Base-by-base conservation (phyloP, 257 asterid genomes). In the Perilla frutescens region DNA sequence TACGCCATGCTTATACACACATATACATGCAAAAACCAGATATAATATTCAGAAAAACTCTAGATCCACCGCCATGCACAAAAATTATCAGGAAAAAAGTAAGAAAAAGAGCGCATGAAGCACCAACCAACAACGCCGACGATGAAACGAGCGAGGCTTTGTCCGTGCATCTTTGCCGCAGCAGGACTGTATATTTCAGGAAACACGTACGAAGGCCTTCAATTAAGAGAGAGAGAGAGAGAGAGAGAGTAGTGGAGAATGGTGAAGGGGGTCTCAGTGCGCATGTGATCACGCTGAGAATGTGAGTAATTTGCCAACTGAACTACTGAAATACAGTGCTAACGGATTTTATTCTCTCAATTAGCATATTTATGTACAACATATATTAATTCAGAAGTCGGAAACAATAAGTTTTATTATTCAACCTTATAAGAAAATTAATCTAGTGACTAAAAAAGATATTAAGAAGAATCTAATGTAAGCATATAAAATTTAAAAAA, bases 61-160 rank as follows among this genome's bases (percentile, higher is more conserved):
- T 37, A 41, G 68, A 8, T 0, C 36, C 51, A 7, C 34, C 36
- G 4, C 8, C 51, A 43, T 40, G 68, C 68, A 15, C 53, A 41
- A 41, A 62, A 43, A n/a, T 0, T n/a, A 8, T 10, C 8, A 9
- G 31, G 3, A 20, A 62, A 20, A 9, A 3, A 62, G 15, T 8
- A 10, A 43, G 6, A 20, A 20, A 20, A 60, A 37, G 31, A 10
- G 54, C 9, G 53, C 15, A 14, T 10, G 37, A 60, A 73, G 8
- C 13, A 80, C 80, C 0, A 41, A 81, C 85, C 85, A 11, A 81
- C 44, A 7, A 81, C 36, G 43, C 85, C 85, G 65, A 73, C 36
- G 64, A 73, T 60, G 3, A 36, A 29, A 11, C 85, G 82, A 73
- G 75, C 43, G 3, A 73, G 71, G 3, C 4, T 13, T 47, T 61